Evolutionary conservation across 202 grass and related monocot genomes (phyloP).

Genomic region (Carex arenaria): DNA sequence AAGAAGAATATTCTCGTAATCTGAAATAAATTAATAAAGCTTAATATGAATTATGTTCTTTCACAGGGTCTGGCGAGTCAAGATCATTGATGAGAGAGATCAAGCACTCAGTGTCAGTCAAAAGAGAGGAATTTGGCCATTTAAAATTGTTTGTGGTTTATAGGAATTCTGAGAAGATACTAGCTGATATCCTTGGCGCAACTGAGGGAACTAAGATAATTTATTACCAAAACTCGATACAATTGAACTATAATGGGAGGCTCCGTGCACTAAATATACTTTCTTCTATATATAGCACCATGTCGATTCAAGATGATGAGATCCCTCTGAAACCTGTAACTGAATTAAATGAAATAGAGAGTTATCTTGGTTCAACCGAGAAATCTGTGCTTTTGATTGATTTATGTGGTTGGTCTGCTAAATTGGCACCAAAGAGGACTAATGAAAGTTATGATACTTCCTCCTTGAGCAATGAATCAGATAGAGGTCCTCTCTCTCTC

Average conservation of each 20-base stretch:
- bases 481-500: slow-evolving; percentile 43
- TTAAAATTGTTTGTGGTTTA: slow-evolving; percentile 83
- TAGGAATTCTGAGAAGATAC: slow-evolving; percentile 76
- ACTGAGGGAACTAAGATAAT: slow-evolving; percentile 60
- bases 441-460: slow-evolving; percentile 36
- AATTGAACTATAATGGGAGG: slow-evolving; percentile 87
- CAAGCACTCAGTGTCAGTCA: slow-evolving; percentile 30
- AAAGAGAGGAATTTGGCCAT: slow-evolving; percentile 34
- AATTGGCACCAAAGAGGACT: slow-evolving; percentile 40
- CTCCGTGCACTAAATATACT: slow-evolving; percentile 52
- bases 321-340: slow-evolving; percentile 63
- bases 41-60: slow-evolving; percentile 21
- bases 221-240: slow-evolving; percentile 55
- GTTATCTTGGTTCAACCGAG: slow-evolving; percentile 71
- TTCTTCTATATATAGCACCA: slow-evolving; percentile 47
- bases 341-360: slow-evolving; percentile 57
- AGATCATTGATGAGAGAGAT: slow-evolving; percentile 82
- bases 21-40: background rate
- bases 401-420: slow-evolving; percentile 81
- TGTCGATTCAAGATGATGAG: slow-evolving; percentile 59
- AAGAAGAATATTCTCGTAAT: background rate
- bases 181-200: slow-evolving; percentile 56
- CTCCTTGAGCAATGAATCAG: slow-evolving; percentile 37
- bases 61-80: slow-evolving; percentile 80
- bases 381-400: slow-evolving; percentile 80